Evolutionary conservation across 129 eudicot genomes (phyloP).

Genomic region (Lactuca sativa): DNA sequence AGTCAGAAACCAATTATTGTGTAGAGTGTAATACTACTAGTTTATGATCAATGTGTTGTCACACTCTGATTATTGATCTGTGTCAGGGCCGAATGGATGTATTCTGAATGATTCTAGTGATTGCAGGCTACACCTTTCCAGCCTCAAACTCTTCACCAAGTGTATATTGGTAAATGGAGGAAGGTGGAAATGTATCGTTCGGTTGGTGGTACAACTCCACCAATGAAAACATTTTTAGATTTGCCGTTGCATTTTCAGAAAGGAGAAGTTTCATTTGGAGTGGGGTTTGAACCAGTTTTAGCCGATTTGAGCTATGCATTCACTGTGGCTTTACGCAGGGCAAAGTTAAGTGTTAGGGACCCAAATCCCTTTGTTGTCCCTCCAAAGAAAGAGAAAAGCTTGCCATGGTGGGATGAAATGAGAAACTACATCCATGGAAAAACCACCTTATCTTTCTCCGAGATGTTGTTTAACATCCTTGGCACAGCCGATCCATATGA

Average conservation of each 20-base stretch:
- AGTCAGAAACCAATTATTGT: not conserved
- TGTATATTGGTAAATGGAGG: conserved; percentile 87
- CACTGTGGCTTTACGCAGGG: conserved; percentile 94
- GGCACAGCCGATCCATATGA: conserved; percentile 92
- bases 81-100: conserved; percentile 4
- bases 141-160: conserved; percentile 76
- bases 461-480: conserved; percentile 60
- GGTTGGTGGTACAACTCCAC: conserved; percentile 90
- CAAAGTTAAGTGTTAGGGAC: conserved; percentile 74
- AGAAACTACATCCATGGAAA: conserved; percentile 89
- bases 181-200: conserved; percentile 84
- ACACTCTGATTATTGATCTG: not conserved
- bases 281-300: conserved; percentile 81
- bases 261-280: conserved; percentile 81
- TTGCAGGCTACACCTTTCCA: conserved; percentile 94
- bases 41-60: conserved; percentile 9
- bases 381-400: conserved; percentile 85
- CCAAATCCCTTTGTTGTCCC: conserved; percentile 58
- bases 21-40: not conserved
- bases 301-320: conserved; percentile 90
- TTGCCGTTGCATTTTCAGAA: conserved; percentile 79
- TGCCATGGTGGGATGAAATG: conserved; percentile 99
- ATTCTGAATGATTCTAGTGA: conserved; percentile 12
- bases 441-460: conserved; percentile 51
- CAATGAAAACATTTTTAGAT: conserved; percentile 73